These are phyloP conservation scores for Boletellus deceptivus DNA, from an alignment of 1,284 basidiomycete genomes.

Conservation along the genomic window DNA sequence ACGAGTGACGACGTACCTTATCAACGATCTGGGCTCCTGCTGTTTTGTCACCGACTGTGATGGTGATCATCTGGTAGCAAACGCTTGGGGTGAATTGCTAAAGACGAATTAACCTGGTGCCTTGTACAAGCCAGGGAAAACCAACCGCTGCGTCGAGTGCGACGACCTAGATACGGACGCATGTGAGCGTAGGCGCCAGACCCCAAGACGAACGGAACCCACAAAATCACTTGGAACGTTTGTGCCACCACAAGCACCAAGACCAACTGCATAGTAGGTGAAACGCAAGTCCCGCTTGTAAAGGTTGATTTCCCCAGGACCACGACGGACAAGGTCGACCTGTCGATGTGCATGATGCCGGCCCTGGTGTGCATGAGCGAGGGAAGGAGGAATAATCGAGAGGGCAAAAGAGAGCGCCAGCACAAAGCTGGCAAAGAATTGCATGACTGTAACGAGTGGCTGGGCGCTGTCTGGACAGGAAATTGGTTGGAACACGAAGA, in stretches of 20 bases:
- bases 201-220: constrained; percentile 2
- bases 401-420: constrained; percentile 21
- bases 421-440: constrained; percentile 17
- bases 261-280: constrained; percentile 30
- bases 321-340: constrained; percentile 25
- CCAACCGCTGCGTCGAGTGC: constrained; percentile 32
- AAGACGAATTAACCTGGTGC: constrained; percentile 8
- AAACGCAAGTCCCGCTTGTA: constrained; percentile 33
- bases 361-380: constrained; percentile 22
- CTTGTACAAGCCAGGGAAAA: neutral
- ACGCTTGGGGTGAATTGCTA: constrained; percentile 43
- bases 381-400: constrained; percentile 16
- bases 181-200: neutral
- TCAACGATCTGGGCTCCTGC: constrained; percentile 55
- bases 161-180: constrained; percentile 29
- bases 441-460: constrained; percentile 31
- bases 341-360: constrained; percentile 26
- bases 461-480: constrained; percentile 2
- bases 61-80: constrained; percentile 57
- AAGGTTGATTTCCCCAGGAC: constrained; percentile 23
- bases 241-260: constrained; percentile 27
- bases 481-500: neutral
- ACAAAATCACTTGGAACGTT: constrained; percentile 27
- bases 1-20: constrained; percentile 35
- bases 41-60: constrained; percentile 52